Evolutionary conservation across 805 yeast genomes (phyloP).

Genomic region (Ogataea allantospora): DNA sequence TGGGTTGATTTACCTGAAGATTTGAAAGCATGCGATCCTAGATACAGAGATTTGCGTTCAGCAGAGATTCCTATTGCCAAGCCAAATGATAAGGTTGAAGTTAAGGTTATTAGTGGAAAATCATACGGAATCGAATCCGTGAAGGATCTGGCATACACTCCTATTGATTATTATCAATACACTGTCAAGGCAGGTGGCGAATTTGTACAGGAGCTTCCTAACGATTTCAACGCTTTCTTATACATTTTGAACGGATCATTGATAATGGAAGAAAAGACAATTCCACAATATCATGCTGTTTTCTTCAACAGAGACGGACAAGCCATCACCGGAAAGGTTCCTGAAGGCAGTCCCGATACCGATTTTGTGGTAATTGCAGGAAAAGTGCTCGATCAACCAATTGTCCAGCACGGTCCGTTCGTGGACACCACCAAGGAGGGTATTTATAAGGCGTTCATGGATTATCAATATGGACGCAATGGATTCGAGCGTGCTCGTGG

Average conservation of each 20-base stretch:
- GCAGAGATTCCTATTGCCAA: constrained; percentile 69
- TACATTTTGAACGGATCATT: constrained; percentile 65
- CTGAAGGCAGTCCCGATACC: constrained; percentile 45
- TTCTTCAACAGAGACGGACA: constrained; percentile 75
- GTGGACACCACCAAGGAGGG: constrained; percentile 70
- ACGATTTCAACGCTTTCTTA: constrained; percentile 64
- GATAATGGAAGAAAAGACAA: constrained; percentile 41
- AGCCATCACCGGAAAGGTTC: constrained; percentile 50
- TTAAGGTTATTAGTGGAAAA: constrained; percentile 76
- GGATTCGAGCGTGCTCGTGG: constrained; percentile 67
- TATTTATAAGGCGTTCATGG: constrained; percentile 66
- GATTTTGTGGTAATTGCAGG: constrained; percentile 80
- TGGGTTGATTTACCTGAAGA: constrained; percentile 82
- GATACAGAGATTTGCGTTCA: constrained; percentile 73
- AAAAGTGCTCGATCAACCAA: constrained; percentile 64
- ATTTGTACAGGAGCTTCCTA: constrained; percentile 58
- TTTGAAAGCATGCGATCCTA: constrained; percentile 62
- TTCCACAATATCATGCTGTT: constrained; percentile 48
- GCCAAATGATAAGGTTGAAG: constrained; percentile 61
- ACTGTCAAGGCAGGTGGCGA: constrained; percentile 62
- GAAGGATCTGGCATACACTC: constrained; percentile 77
- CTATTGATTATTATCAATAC: constrained; percentile 70
- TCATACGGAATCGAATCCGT: constrained; percentile 73
- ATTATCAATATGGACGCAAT: constrained; percentile 65
- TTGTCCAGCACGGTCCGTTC: constrained; percentile 89